Conservation (phyloP, 345 rosid genomes). For the Acer yangbiense region DNA sequence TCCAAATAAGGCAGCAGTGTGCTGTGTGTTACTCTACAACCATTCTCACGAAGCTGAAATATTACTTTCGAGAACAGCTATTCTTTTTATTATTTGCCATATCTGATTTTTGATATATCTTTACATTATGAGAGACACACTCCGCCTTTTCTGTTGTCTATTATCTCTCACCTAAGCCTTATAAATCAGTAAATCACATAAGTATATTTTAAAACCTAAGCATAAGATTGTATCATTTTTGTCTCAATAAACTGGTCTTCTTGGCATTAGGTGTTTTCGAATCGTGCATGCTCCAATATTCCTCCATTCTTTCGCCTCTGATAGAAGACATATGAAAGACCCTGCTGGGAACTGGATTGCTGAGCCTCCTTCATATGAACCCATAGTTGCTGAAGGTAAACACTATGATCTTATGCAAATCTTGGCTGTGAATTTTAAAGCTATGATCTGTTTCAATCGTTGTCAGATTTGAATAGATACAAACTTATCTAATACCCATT, state of each 20-base stretch:
- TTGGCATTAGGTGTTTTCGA: constrained; percentile 59
- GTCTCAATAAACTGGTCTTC: background rate
- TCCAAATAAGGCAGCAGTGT: background rate
- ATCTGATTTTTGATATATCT: background rate
- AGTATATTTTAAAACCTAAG: background rate
- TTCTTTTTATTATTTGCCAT: no score
- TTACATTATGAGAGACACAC: background rate
- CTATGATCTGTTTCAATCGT: background rate
- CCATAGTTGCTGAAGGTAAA: constrained; percentile 77
- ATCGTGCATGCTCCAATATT: constrained; percentile 82
- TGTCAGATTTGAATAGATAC: background rate
- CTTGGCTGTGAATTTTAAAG: background rate
- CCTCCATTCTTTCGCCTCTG: constrained; percentile 76
- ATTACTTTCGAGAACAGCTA: background rate
- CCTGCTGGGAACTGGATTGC: constrained; percentile 75
- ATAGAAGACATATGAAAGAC: constrained; percentile 91
- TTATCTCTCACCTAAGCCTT: background rate
- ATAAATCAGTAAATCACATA: background rate
- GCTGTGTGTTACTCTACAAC: background rate
- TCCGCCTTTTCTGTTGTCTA: background rate
- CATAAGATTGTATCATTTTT: background rate
- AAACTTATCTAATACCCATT: background rate
- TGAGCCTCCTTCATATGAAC: constrained; percentile 71
- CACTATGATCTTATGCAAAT: background rate
- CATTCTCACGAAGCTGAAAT: background rate